A percentile compares a stretch with the other conserved stretches of the same genome.
phyloP scores from a whole-genome alignment of 2,329 filamentous ascomycete species.

The Diaporthe aspalathi region DNA sequence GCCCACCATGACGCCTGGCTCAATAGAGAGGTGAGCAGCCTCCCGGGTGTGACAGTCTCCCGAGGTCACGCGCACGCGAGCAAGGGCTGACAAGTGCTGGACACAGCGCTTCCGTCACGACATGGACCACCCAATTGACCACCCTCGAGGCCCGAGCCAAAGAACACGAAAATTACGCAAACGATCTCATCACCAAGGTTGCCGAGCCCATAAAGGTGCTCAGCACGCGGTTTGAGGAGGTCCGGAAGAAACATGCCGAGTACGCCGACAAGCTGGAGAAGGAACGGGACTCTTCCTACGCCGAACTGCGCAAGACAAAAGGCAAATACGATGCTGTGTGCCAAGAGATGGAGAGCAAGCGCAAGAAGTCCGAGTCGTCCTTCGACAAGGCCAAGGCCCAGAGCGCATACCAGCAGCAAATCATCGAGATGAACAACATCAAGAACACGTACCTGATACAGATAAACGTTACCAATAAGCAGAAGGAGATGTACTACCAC shows the following conservation, averaged over 20 bases:
- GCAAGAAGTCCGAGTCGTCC: slow-evolving; percentile 95
- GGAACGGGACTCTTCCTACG: slow-evolving; percentile 86
- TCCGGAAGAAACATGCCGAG: slow-evolving; percentile 90
- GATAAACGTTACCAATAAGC: slow-evolving; percentile 97
- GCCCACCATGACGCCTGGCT: slow-evolving; percentile 92
- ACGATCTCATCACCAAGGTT: slow-evolving; percentile 81
- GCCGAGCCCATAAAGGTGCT: slow-evolving; percentile 88
- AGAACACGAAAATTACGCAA: slow-evolving; percentile 88
- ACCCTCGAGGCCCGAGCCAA: slow-evolving; percentile 88
- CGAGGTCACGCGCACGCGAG: slow-evolving; percentile 24
- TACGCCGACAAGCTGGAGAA: slow-evolving; percentile 90
- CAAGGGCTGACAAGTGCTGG: slow-evolving; percentile 36
- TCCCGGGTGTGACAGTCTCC: slow-evolving; percentile 16
- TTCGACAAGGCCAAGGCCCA: slow-evolving; percentile 95
- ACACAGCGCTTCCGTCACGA: slow-evolving; percentile 88
- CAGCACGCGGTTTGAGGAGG: slow-evolving; percentile 82
- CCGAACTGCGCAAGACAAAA: slow-evolving; percentile 90
- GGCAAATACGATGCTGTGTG: slow-evolving; percentile 92
- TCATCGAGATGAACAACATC: slow-evolving; percentile 94
- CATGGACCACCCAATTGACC: slow-evolving; percentile 93
- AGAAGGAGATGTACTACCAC: slow-evolving; percentile 97
- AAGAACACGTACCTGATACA: slow-evolving; percentile 98
- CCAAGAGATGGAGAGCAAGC: slow-evolving; percentile 92
- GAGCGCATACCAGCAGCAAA: slow-evolving; percentile 89
- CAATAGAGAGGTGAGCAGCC: slow-evolving; percentile 78